Evolutionary conservation across 768 basidiomycete species (phyloP).

Genomic region (Auriscalpium microsporum): DNA sequence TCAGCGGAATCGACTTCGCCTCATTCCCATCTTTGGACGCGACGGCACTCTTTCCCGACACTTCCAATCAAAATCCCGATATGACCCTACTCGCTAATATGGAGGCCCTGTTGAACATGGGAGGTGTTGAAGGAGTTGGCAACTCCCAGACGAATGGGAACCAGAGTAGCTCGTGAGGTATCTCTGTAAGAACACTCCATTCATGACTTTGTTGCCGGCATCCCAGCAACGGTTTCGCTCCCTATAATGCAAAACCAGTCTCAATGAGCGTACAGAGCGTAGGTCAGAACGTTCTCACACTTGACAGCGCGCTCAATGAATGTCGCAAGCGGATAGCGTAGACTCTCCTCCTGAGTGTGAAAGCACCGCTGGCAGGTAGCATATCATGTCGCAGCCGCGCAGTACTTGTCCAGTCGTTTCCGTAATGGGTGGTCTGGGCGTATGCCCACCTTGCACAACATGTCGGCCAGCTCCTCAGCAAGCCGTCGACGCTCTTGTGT

Average conservation of each 20-base stretch:
- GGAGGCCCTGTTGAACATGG: slow-evolving; percentile 45
- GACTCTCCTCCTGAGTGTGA: too few relatives aligned
- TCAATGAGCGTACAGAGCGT: too few relatives aligned
- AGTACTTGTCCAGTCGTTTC: slow-evolving; percentile 56
- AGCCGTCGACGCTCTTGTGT: slow-evolving; percentile 39
- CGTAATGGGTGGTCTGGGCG: slow-evolving; percentile 59
- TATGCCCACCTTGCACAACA: slow-evolving; percentile 46
- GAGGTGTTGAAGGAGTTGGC: not conserved
- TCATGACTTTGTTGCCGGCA: too few relatives aligned
- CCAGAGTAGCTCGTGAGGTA: not conserved
- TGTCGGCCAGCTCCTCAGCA: slow-evolving; percentile 41
- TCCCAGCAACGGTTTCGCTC: too few relatives aligned
- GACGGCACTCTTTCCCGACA: slow-evolving; percentile 36
- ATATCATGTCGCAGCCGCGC: not conserved
- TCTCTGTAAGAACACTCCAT: too few relatives aligned
- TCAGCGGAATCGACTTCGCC: slow-evolving; percentile 24
- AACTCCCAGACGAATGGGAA: not conserved
- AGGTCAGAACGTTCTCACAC: too few relatives aligned
- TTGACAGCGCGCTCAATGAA: too few relatives aligned
- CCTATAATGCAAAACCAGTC: too few relatives aligned
- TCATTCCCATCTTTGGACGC: slow-evolving; percentile 26
- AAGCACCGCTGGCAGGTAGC: not conserved
- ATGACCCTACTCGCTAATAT: slow-evolving; percentile 42
- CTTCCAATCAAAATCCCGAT: slow-evolving; percentile 23
- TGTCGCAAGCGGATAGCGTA: too few relatives aligned